Conservation (phyloP, 2,329 filamentous ascomycete genomes). For the Aspergillus neotritici region DNA sequence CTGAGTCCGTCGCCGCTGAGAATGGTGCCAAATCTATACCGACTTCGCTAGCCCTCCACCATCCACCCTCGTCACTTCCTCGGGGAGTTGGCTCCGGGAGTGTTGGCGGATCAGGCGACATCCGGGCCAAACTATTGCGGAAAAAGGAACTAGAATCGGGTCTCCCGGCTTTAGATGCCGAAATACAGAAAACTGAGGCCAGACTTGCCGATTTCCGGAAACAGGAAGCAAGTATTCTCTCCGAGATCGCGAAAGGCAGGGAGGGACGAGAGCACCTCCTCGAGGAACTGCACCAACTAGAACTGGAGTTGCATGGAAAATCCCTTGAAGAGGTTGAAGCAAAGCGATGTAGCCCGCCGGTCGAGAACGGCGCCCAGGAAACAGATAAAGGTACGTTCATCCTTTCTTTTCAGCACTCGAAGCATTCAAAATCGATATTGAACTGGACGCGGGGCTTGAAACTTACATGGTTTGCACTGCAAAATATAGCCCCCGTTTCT, state of each 20-base stretch:
- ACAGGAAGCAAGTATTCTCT: conserved; percentile 37
- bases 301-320: conserved; percentile 44
- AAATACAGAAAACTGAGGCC: conserved; percentile 35
- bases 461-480: not conserved
- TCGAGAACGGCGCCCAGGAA: conserved; percentile 7
- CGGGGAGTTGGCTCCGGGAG: too few species aligned
- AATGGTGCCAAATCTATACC: not conserved
- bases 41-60: conserved; percentile 1
- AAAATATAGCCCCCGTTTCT: too few species aligned
- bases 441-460: not conserved
- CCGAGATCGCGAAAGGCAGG: conserved; percentile 44
- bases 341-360: conserved; percentile 19
- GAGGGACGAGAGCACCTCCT: conserved; percentile 40
- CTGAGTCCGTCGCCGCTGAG: conserved; percentile 1
- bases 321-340: conserved; percentile 42
- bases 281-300: conserved; percentile 46
- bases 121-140: conserved; percentile 37
- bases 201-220: conserved; percentile 27
- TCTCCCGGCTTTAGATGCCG: conserved; percentile 43
- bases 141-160: conserved; percentile 47
- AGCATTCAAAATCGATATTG: not conserved
- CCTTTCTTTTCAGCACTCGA: not conserved
- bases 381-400: conserved; percentile 18
- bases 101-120: conserved; percentile 14
- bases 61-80: conserved; percentile 9